Evolutionary conservation across 768 basidiomycete genomes (phyloP).

Genomic region (Mycena latifolia): DNA sequence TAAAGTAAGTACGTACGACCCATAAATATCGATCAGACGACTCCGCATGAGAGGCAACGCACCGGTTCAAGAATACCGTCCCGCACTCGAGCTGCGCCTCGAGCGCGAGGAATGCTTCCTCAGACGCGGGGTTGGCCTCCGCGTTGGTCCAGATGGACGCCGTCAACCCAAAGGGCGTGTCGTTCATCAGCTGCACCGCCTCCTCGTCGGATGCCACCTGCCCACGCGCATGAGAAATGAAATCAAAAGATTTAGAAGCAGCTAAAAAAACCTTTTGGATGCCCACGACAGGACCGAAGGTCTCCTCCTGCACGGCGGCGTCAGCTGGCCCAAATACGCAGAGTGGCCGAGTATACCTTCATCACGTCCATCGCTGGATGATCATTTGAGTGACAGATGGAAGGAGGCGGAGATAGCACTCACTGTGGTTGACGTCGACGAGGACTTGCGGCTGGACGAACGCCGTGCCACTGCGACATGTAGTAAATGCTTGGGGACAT

Average conservation of each 20-base stretch:
- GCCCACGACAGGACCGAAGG: conserved; percentile 94
- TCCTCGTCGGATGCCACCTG: conserved; percentile 89
- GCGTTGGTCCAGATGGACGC: conserved; percentile 94
- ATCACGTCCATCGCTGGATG: conserved; percentile 89
- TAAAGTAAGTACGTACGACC: conserved; percentile 38
- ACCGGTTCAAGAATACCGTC: conserved; percentile 95
- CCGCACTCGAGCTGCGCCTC: conserved; percentile 85
- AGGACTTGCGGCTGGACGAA: conserved; percentile 94
- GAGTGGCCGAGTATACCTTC: conserved; percentile 63
- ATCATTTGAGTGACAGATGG: conserved; percentile 16
- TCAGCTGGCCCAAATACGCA: background rate
- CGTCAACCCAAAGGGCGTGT: conserved; percentile 95
- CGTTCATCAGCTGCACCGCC: conserved; percentile 94
- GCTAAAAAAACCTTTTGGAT: conserved; percentile 81
- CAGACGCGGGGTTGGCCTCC: conserved; percentile 68
- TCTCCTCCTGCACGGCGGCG: conserved; percentile 71
- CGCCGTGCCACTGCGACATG: conserved; percentile 71
- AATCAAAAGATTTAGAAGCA: background rate
- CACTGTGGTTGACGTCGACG: conserved; percentile 89
- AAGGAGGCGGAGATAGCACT: conserved; percentile 45
- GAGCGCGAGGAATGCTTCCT: conserved; percentile 75
- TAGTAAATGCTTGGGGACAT: background rate
- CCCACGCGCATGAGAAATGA: background rate
- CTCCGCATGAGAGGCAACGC: conserved; percentile 18
- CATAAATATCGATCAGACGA: background rate